Conservation (phyloP, 495 filamentous ascomycete species). For the Aspergillus ellipticus region DNA sequence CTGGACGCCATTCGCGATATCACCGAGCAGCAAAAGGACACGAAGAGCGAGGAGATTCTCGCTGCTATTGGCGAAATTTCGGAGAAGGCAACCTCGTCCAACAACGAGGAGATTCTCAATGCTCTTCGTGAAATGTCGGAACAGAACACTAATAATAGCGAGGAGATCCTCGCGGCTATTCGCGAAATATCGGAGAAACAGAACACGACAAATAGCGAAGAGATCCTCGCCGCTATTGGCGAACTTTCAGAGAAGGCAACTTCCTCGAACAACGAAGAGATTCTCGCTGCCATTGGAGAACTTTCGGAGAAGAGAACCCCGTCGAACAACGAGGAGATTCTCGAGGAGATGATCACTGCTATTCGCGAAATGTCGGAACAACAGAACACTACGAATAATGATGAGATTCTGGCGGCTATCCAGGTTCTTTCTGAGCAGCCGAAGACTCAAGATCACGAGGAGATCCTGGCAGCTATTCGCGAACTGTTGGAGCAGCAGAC, state of each 20-base stretch:
- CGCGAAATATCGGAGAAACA: background rate
- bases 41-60: slow-evolving; percentile 21
- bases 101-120: background rate
- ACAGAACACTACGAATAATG: background rate
- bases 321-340: background rate
- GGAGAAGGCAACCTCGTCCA: background rate
- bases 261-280: background rate
- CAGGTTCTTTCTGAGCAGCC: background rate
- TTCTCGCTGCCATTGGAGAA: background rate
- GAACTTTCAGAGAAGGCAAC: background rate
- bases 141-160: background rate
- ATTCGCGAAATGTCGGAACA: background rate
- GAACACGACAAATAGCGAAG: background rate
- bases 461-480: background rate
- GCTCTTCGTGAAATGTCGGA: background rate
- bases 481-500: background rate
- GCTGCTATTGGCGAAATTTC: background rate
- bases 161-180: background rate
- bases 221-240: background rate
- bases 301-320: background rate
- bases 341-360: background rate
- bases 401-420: background rate
- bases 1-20: slow-evolving; percentile 58
- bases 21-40: slow-evolving; percentile 22
- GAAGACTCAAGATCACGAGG: background rate